Percentiles rank a stretch among this genome's conserved stretches.
Conservation (phyloP, 306 rosid genomes). For the Astragalus membranaceus region DNA sequence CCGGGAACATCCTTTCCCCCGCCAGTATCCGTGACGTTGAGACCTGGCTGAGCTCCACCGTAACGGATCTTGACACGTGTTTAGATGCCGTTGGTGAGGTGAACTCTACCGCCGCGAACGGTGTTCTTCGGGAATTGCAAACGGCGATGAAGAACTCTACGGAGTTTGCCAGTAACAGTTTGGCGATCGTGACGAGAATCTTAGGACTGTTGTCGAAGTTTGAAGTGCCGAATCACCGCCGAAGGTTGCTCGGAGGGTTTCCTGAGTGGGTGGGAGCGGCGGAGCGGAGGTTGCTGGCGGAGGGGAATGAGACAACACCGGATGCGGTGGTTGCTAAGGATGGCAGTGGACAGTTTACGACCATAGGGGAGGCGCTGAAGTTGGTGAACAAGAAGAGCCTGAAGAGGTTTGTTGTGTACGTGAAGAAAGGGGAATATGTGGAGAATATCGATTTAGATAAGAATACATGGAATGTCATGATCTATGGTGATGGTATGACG, state of each 20-base stretch:
- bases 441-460: slow-evolving; percentile 75
- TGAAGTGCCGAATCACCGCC: slow-evolving; percentile 45
- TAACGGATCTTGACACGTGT: slow-evolving; percentile 82
- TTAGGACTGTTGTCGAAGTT: slow-evolving; percentile 32
- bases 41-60: slow-evolving; percentile 73
- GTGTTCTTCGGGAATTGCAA: background rate
- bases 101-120: slow-evolving; percentile 32
- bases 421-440: slow-evolving; percentile 62
- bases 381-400: slow-evolving; percentile 54
- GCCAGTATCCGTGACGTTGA: slow-evolving; percentile 33
- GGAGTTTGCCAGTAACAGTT: slow-evolving; percentile 68
- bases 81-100: slow-evolving; percentile 58
- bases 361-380: slow-evolving; percentile 47
- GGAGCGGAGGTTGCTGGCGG: slow-evolving; percentile 59
- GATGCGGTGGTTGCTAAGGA: slow-evolving; percentile 64
- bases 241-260: slow-evolving; percentile 47
- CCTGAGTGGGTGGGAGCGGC: slow-evolving; percentile 71
- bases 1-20: slow-evolving; percentile 24
- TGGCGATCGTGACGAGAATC: slow-evolving; percentile 69
- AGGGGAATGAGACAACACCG: background rate
- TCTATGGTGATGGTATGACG: slow-evolving; percentile 65
- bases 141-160: slow-evolving; percentile 52
- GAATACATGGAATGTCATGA: slow-evolving; percentile 84
- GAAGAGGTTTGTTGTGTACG: slow-evolving; percentile 48
- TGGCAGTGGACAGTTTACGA: slow-evolving; percentile 46